phyloP scores from a whole-genome alignment of 2,329 filamentous ascomycete species.

The Penicillium glabrum region DNA sequence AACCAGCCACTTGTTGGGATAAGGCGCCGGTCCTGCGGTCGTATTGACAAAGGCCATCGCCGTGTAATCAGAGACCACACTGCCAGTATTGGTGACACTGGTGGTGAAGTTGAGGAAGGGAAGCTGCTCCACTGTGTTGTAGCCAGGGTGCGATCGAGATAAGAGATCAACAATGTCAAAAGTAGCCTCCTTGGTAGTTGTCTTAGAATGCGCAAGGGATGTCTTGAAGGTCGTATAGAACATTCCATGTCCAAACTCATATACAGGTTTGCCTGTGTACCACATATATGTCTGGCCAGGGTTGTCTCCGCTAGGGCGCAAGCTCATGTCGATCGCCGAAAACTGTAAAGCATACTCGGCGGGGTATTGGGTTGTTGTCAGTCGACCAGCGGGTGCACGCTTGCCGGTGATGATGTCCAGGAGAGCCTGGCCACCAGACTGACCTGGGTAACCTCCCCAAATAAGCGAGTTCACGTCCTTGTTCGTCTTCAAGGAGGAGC shows the following conservation, averaged over 20 bases:
- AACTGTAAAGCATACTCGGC: conserved; percentile 44
- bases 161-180: conserved; percentile 39
- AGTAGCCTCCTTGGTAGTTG: not conserved
- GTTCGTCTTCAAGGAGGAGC: conserved; percentile 39
- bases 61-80: conserved; percentile 40
- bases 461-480: conserved; percentile 42
- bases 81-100: conserved; percentile 39
- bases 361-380: conserved; percentile 41
- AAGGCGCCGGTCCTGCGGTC: conserved; percentile 40
- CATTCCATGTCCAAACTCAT: conserved; percentile 45
- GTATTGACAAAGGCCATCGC: conserved; percentile 42
- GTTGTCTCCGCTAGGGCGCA: conserved; percentile 38
- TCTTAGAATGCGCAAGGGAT: conserved; percentile 1
- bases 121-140: conserved; percentile 32
- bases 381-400: conserved; percentile 42
- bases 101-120: conserved; percentile 41
- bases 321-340: conserved; percentile 42
- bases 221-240: conserved; percentile 45
- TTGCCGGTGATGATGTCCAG: conserved; percentile 45
- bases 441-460: conserved; percentile 48
- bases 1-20: conserved; percentile 45
- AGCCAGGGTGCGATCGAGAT: conserved; percentile 25
- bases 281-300: conserved; percentile 49
- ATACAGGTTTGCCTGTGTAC: conserved; percentile 42
- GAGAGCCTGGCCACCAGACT: conserved; percentile 44